Evolutionary conservation across 208 protist species (phyloP).

Genomic region (Wallacemonas sp.): DNA sequence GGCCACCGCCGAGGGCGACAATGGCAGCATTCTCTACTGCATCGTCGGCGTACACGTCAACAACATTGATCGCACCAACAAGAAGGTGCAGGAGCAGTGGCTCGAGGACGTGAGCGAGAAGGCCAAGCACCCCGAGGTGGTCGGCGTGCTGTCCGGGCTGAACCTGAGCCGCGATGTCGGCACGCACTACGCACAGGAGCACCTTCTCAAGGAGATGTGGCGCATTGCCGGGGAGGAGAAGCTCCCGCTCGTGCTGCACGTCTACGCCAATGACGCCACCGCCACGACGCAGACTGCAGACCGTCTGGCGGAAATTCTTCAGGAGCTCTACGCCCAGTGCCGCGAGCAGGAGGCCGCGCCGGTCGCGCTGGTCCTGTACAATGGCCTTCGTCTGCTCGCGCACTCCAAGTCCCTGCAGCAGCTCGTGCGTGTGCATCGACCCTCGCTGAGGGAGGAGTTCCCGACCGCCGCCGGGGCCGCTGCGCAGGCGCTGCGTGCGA

Average conservation of each 20-base stretch:
- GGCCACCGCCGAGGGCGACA: constrained; percentile 1
- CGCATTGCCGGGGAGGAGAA: constrained; percentile 41
- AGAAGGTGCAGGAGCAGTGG: constrained; percentile 68
- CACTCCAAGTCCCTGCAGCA: constrained; percentile 51
- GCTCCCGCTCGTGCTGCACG: constrained; percentile 65
- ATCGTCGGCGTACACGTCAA: constrained; percentile 79
- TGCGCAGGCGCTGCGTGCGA: no score
- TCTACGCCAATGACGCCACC: constrained; percentile 33
- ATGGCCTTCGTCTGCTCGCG: constrained; percentile 47
- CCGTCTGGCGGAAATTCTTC: constrained; percentile 54
- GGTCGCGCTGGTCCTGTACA: constrained; percentile 63
- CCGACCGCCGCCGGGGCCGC: not conserved
- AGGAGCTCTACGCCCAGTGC: constrained; percentile 39
- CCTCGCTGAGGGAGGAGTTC: constrained; percentile 8
- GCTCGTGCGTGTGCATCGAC: constrained; percentile 38
- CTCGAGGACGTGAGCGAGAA: constrained; percentile 45
- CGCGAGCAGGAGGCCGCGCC: constrained; percentile 18
- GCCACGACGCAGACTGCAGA: constrained; percentile 42
- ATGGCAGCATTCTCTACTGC: constrained; percentile 46
- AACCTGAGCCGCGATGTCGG: constrained; percentile 60
- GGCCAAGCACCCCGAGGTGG: constrained; percentile 47
- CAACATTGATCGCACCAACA: constrained; percentile 79
- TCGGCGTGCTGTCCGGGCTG: constrained; percentile 74
- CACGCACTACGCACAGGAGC: constrained; percentile 83
- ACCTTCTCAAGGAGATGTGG: constrained; percentile 50